These are phyloP conservation scores for Postia placenta DNA, from an alignment of 768 basidiomycete species.

Conservation along the genomic window DNA sequence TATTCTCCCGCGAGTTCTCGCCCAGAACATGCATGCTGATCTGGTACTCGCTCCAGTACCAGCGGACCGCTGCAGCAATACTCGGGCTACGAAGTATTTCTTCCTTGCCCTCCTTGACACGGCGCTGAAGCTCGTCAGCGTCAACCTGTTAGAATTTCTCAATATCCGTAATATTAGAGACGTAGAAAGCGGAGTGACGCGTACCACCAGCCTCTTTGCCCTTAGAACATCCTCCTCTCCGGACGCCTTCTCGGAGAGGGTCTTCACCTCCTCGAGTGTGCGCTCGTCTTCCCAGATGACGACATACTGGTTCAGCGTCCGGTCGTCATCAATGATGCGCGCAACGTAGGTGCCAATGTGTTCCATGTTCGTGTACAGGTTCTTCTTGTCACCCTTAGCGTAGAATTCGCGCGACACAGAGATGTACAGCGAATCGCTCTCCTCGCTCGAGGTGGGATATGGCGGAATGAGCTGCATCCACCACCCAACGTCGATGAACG, in stretches of 20 bases:
- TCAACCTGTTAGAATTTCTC: not conserved
- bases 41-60: conserved; percentile 11
- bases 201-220: not conserved
- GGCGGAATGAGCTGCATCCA: conserved; percentile 22
- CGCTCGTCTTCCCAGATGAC: conserved; percentile 23
- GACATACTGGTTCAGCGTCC: conserved; percentile 27
- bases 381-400: conserved; percentile 15
- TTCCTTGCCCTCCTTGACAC: not conserved
- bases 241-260: conserved; percentile 15
- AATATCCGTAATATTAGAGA: not conserved
- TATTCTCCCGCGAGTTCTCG: conserved; percentile 24
- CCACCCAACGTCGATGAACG: conserved; percentile 28
- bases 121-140: conserved; percentile 6
- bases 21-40: conserved; percentile 22
- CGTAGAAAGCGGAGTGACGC: not conserved
- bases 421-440: not conserved
- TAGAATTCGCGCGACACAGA: conserved; percentile 8
- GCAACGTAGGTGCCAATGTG: conserved; percentile 25
- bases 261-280: conserved; percentile 18
- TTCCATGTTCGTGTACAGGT: conserved; percentile 17
- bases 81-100: too few species aligned
- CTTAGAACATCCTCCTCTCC: conserved; percentile 17
- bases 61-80: not conserved
- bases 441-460: conserved; percentile 1
- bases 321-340: conserved; percentile 25